These are phyloP conservation scores for Cicer cuneatum DNA, from an alignment of 306 rosid species.

Conservation along the genomic window DNA sequence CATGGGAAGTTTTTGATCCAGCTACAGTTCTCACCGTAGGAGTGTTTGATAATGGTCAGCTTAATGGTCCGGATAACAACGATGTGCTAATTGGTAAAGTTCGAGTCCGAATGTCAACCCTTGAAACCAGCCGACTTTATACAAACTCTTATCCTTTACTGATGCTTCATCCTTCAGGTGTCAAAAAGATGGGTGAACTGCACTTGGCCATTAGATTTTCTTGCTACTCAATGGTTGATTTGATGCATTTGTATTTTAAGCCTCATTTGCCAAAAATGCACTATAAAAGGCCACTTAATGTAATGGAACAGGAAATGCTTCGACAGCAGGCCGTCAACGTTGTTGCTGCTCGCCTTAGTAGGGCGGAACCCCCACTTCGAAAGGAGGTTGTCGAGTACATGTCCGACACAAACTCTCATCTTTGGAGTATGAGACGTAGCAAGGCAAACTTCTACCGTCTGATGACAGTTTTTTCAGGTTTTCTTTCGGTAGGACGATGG, in stretches of 20 bases:
- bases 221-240: conserved; percentile 60
- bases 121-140: conserved; percentile 78
- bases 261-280: conserved; percentile 97
- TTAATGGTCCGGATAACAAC: conserved; percentile 51
- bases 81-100: conserved; percentile 80
- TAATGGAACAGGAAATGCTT: conserved; percentile 75
- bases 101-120: conserved; percentile 85
- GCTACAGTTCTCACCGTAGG: conserved; percentile 91
- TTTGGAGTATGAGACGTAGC: conserved; percentile 98
- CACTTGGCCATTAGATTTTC: conserved; percentile 90
- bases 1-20: conserved; percentile 92
- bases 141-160: conserved; percentile 79
- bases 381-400: conserved; percentile 91
- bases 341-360: conserved; percentile 84
- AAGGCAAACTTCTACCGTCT: conserved; percentile 91
- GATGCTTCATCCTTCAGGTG: conserved; percentile 87
- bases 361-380: conserved; percentile 90
- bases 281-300: conserved; percentile 70
- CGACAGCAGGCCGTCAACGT: conserved; percentile 82
- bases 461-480: conserved; percentile 77
- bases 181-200: conserved; percentile 93
- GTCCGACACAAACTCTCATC: conserved; percentile 86
- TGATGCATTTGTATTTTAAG: conserved; percentile 69
- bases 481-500: conserved; percentile 68
- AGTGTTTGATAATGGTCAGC: conserved; percentile 77